These are phyloP conservation scores for Fusarium albosuccineum DNA, from an alignment of 2,329 filamentous ascomycete genomes.

Conservation along the genomic window DNA sequence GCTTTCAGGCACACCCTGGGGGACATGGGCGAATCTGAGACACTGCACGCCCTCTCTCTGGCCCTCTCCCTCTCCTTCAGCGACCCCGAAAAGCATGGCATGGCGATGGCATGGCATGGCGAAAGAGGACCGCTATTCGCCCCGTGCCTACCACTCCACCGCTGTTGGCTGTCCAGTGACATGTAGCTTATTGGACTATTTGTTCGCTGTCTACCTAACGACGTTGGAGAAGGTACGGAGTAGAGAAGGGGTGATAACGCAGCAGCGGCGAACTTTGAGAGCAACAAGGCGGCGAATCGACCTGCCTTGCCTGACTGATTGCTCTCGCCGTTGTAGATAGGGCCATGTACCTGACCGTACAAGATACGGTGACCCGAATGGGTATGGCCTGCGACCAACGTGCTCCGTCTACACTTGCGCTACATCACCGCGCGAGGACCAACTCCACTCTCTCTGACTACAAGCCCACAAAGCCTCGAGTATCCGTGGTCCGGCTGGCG, in stretches of 20 bases:
- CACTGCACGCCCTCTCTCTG: slow-evolving; percentile 17
- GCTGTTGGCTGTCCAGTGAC: slow-evolving; percentile 24
- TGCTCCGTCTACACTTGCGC: slow-evolving; percentile 6
- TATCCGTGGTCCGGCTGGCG: slow-evolving; percentile 17
- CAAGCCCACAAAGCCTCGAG: slow-evolving; percentile 20
- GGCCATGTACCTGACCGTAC: slow-evolving; percentile 1
- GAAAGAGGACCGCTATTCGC: slow-evolving; percentile 10
- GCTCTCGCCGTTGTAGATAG: too few species aligned
- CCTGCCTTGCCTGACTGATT: too few species aligned
- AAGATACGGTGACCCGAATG: slow-evolving; percentile 15
- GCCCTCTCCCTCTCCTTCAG: not conserved
- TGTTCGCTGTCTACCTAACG: not conserved
- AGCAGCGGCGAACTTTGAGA: slow-evolving; percentile 21
- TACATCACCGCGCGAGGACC: not conserved
- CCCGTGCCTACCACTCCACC: slow-evolving; percentile 20
- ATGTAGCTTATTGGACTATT: slow-evolving; percentile 18
- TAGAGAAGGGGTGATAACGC: not conserved
- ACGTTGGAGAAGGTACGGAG: not conserved
- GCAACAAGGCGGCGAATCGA: not conserved
- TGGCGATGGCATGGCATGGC: slow-evolving; percentile 13
- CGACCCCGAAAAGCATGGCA: not conserved
- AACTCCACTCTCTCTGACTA: too few species aligned
- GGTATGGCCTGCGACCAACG: slow-evolving; percentile 13
- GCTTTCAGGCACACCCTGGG: slow-evolving; percentile 13
- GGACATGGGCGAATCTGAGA: slow-evolving; percentile 22